phyloP scores from a whole-genome alignment of 352 stramenopile species.

The Globisporangium recalcitrans region DNA sequence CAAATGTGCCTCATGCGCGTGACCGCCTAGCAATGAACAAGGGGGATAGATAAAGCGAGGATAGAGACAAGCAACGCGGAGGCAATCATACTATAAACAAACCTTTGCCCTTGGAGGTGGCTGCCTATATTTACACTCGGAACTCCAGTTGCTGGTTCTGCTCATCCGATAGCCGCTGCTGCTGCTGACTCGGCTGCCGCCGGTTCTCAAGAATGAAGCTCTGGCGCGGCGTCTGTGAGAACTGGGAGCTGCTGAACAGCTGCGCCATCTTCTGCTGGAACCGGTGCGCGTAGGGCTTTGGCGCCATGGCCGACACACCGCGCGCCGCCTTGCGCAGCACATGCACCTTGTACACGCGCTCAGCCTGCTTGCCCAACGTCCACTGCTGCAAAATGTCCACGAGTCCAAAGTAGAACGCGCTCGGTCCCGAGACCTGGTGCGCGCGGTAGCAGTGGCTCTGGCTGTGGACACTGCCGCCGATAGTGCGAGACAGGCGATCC shows the following conservation, averaged over 20 bases:
- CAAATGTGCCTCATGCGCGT: not conserved
- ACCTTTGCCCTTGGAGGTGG: not conserved
- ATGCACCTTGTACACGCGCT: constrained; percentile 82
- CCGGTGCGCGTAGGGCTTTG: constrained; percentile 61
- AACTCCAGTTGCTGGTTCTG: not conserved
- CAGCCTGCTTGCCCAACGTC: constrained; percentile 71
- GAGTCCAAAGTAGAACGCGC: constrained; percentile 87
- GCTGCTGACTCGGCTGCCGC: too few relatives aligned
- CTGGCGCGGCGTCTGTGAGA: not conserved
- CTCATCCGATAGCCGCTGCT: not conserved
- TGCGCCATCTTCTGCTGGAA: constrained; percentile 87
- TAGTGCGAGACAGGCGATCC: not conserved
- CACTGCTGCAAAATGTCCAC: constrained; percentile 89
- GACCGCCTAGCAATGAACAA: not conserved
- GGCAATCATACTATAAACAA: not conserved
- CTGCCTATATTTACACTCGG: not conserved
- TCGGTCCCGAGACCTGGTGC: constrained; percentile 78
- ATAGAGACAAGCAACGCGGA: not conserved
- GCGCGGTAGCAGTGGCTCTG: constrained; percentile 51
- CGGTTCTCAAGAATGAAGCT: not conserved
- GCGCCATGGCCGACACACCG: constrained; percentile 71
- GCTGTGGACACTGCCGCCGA: not conserved
- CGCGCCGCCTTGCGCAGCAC: constrained; percentile 64
- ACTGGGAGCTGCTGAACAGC: constrained; percentile 48
- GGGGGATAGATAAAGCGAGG: too few relatives aligned